Conservation (phyloP, 495 filamentous ascomycete genomes). For the Haplographium delicatum region DNA sequence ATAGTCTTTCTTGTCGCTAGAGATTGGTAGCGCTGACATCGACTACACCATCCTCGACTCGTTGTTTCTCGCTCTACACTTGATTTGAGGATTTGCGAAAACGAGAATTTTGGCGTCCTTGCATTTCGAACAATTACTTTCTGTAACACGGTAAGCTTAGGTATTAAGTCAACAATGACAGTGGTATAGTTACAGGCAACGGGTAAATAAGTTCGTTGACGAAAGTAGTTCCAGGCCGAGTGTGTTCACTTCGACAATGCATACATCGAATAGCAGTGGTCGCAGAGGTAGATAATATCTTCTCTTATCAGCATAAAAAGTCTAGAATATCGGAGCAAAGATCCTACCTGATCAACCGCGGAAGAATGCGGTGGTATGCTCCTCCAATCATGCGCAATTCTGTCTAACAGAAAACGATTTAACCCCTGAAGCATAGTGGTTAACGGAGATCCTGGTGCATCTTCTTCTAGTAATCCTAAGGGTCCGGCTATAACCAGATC, state of each 20-base stretch:
- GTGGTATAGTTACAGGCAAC: conserved; percentile 37
- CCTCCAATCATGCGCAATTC: conserved; percentile 64
- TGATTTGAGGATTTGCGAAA: conserved; percentile 78
- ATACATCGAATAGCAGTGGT: conserved; percentile 66
- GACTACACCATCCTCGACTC: conserved; percentile 83
- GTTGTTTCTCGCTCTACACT: conserved; percentile 81
- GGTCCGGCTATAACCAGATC: conserved; percentile 46
- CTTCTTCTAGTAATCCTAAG: conserved; percentile 77
- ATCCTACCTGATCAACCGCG: conserved; percentile 49
- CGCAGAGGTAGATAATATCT: conserved; percentile 49
- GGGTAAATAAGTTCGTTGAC: conserved; percentile 86
- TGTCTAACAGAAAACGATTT: conserved; percentile 70
- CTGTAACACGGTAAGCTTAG: too few species aligned
- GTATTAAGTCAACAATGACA: conserved; percentile 14
- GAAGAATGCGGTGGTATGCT: conserved; percentile 51
- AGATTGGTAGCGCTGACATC: conserved; percentile 80
- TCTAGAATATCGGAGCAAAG: neutral
- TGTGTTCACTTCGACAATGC: conserved; percentile 74
- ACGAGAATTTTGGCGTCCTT: conserved; percentile 52
- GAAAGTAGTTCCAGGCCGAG: conserved; percentile 58
- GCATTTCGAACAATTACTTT: conserved; percentile 43
- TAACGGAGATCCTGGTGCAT: conserved; percentile 60
- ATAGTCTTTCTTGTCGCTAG: conserved; percentile 75
- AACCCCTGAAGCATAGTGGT: conserved; percentile 71
- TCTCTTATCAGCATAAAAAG: neutral